Percentiles rank a stretch among this genome's conserved stretches.
Conservation (phyloP, 352 stramenopile genomes). For the Globisporangium radiosum region DNA sequence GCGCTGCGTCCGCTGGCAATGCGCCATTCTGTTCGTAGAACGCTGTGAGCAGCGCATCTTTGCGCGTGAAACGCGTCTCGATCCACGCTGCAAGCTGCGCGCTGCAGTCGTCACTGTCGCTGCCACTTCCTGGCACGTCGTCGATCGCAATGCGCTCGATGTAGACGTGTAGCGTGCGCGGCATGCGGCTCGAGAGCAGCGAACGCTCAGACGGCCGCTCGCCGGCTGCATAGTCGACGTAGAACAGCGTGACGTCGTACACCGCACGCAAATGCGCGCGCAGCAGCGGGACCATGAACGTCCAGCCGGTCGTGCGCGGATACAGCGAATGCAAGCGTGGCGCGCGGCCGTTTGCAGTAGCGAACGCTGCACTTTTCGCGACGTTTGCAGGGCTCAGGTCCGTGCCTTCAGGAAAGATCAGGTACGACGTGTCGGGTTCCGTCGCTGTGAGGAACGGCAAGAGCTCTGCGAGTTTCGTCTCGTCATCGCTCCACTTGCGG, state of each 20-base stretch:
- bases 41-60: conserved; percentile 49
- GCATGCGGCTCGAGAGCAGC: conserved; percentile 51
- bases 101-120: conserved; percentile 19
- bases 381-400: conserved; percentile 65
- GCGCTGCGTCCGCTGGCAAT: conserved; percentile 39
- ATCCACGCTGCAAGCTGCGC: conserved; percentile 48
- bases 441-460: conserved; percentile 43
- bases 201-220: conserved; percentile 65
- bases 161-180: conserved; percentile 64
- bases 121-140: conserved; percentile 13
- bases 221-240: conserved; percentile 51
- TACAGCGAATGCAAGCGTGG: conserved; percentile 63
- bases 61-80: conserved; percentile 56
- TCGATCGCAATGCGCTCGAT: conserved; percentile 52
- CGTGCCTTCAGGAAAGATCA: conserved; percentile 80
- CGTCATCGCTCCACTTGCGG: conserved; percentile 57
- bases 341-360: conserved; percentile 36
- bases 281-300: conserved; percentile 65
- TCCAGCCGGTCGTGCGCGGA: conserved; percentile 69
- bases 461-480: conserved; percentile 40
- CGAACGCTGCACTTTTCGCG: conserved; percentile 54
- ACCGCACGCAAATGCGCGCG: conserved; percentile 51
- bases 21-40: conserved; percentile 58
- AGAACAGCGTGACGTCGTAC: conserved; percentile 84
- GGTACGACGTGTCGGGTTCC: conserved; percentile 54